Base-by-base conservation (phyloP, 2,329 filamentous ascomycete genomes). In the Aspergillus quadrilineatus region DNA sequence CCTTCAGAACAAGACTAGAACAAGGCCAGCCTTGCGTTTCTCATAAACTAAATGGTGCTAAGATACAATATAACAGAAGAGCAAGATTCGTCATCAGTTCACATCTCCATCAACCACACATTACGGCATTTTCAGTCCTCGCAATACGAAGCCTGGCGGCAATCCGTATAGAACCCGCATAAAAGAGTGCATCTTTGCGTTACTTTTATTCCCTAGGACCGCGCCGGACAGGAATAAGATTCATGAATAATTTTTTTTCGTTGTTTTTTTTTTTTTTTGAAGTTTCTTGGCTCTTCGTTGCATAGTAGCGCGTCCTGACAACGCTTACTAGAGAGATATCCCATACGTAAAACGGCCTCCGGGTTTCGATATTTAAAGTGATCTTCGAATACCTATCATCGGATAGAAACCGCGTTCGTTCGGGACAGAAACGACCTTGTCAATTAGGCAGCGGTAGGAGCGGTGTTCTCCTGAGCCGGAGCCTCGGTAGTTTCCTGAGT, bases 21-120 rank as follows among this genome's bases (percentile, higher is more conserved):
- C 62, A 64, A 64, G 62, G 57, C 60, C 59, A 65, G 62, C 63
- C 63, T 65, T 65, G 56, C 58, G 63, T 65, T 67, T 69, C 67
- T 74, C 70, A 64, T 72, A 68, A 73, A 65, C 67, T 72, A 72
- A 73, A 73, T 70, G 63, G 65, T 67, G 70, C 68, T 74, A 74
- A 73, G 70, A 73, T 74, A 73, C 70, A 73, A 63, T 68, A 71
- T 68, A 72, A 65, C 61, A 66, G 61, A 63, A 71, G 66, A 67
- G 64, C 69, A 73, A 73, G 65, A 68, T 68, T 73, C 69, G 69
- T 69, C 67, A 72, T 62, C 59, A 65, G 64, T 62, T 59, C 58
- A 55, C 51, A 48, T 61, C 49, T 60, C 63, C 60, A 58, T 59
- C 59, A 53, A 57, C 58, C 57, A 58, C 59, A 63, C 61, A 60